Evolutionary conservation across 352 stramenopile genomes (phyloP), one percentile per base, ranked within the genome.

Genomic region (Pythium volutum): DNA sequence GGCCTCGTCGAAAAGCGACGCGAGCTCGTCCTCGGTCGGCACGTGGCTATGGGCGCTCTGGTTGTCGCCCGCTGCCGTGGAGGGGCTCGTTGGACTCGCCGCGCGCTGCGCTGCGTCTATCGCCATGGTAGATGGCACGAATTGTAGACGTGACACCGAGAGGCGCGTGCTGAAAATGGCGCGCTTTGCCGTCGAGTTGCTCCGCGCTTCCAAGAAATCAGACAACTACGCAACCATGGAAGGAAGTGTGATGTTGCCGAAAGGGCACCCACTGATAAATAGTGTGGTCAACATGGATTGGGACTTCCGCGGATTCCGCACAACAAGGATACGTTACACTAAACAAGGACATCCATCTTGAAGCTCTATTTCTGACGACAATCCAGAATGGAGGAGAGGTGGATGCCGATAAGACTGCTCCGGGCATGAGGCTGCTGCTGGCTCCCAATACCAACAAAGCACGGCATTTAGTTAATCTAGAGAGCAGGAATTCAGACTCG

Each of bases 1-100:
- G 47, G 76, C 76, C 12, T 71, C 67, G 25, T 87, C 73, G 29
- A 87, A 88, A 18, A 88, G 59, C 11, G 56, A 42, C 20, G 55
- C 70, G 61, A 88, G 74, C 42, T 85, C 73, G 26, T 64, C 73
- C 61, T 87, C 77, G 2, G 48, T 69, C 0, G 66, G 64, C 39
- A 64, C 50, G 49, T 11, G 46, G 23, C 46, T 36, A 46, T 67
- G 60, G 9, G 43, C 45, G 52, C 18, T 56, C 62, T 69, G 62
- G 50, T 69, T 69, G 34, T 69, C 62, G 25, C 9, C 15, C 20
- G 27, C 11, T 6, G 25, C 31, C 25, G 42, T 7, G 12, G 20
- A 22, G 7, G 18, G 25, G 41, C 22, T 42, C 23, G 50, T n/a
- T 34, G 20, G 22, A 26, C 20, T 26, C 36, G 48, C 6, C 34